Conservation (phyloP, 2,329 filamentous ascomycete species). For the Knoxdaviesia capensis region DNA sequence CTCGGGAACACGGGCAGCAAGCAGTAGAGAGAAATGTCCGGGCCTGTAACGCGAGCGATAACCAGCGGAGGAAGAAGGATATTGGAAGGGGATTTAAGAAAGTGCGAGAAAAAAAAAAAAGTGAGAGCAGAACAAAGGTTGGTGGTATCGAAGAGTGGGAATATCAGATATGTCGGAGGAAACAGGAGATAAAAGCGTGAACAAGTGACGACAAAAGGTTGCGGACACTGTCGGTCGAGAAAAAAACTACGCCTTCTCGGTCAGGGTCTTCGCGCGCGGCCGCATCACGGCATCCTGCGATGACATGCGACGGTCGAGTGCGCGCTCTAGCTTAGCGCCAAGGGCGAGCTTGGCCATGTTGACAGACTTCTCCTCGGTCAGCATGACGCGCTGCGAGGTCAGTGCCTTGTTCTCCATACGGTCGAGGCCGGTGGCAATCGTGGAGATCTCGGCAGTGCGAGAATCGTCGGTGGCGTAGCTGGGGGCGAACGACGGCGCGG, state of each 20-base stretch:
- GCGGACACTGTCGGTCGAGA: not conserved
- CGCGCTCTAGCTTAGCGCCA: constrained; percentile 76
- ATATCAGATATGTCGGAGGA: too few relatives aligned
- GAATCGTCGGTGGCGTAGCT: constrained; percentile 32
- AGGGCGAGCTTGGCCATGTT: constrained; percentile 72
- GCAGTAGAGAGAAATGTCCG: too few relatives aligned
- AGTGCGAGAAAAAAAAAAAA: too few relatives aligned
- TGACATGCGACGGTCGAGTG: constrained; percentile 68
- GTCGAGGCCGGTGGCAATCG: constrained; percentile 62
- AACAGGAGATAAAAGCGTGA: not conserved
- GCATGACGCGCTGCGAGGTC: constrained; percentile 57
- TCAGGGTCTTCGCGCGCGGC: constrained; percentile 20
- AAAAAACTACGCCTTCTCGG: constrained; percentile 14
- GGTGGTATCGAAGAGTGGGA: too few relatives aligned
- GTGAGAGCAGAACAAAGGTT: too few relatives aligned
- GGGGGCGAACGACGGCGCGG: constrained; percentile 37
- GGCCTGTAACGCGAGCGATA: too few relatives aligned
- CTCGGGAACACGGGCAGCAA: too few relatives aligned
- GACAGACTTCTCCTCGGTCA: constrained; percentile 61
- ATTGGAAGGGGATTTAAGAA: too few relatives aligned
- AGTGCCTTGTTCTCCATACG: constrained; percentile 83
- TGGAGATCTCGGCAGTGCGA: constrained; percentile 31
- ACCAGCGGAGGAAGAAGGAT: too few relatives aligned
- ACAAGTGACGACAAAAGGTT: not conserved
- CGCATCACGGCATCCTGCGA: constrained; percentile 78